phyloP scores from a whole-genome alignment of 192 early-diverging fungal genomes.

The Linnemannia schmuckeri region DNA sequence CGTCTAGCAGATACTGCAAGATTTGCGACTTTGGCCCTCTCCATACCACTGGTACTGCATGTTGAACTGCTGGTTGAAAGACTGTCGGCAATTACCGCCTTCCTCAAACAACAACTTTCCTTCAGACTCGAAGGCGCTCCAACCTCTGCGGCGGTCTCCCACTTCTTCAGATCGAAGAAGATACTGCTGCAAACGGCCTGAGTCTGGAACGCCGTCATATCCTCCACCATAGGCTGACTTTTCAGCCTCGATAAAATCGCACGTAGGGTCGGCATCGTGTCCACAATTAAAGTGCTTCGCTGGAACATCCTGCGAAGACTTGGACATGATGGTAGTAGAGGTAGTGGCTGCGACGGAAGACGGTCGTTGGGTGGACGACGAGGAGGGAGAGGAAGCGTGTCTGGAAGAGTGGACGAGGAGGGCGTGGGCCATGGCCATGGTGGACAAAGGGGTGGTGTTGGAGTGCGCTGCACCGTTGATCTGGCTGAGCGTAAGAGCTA shows the following conservation, averaged over 20 bases:
- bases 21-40: background rate
- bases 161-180: background rate
- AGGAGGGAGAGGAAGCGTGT: background rate
- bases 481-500: background rate
- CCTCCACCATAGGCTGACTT: conserved; percentile 3
- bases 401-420: background rate
- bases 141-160: background rate
- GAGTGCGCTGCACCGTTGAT: background rate
- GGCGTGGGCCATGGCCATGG: background rate
- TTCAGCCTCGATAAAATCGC: background rate
- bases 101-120: background rate
- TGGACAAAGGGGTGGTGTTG: background rate
- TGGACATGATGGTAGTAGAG: background rate
- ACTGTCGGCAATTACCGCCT: background rate
- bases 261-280: background rate
- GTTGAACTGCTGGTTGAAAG: background rate
- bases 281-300: background rate
- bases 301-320: background rate
- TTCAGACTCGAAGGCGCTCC: background rate
- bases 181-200: conserved; percentile 7
- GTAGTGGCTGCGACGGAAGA: background rate
- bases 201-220: background rate
- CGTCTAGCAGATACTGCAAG: background rate
- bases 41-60: background rate
- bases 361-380: background rate